Conservation (phyloP, 2,329 filamentous ascomycete species). For the Penicillium sclerotigenum region DNA sequence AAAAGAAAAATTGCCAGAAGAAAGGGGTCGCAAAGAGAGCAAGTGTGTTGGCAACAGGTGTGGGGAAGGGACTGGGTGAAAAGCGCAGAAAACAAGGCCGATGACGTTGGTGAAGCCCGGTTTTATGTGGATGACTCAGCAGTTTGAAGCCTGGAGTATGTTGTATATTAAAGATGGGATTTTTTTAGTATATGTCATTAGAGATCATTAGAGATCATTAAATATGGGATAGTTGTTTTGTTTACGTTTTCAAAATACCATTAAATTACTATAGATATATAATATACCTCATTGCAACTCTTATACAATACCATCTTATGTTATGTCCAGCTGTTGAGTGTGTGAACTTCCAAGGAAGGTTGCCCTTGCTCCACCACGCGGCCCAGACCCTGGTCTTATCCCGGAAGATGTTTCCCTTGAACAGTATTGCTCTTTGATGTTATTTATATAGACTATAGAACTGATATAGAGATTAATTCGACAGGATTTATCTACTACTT, state of each 20-base stretch:
- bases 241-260: not conserved
- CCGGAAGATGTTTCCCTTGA: not conserved
- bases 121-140: slow-evolving; percentile 22
- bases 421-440: not conserved
- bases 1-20: not conserved
- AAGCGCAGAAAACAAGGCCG: slow-evolving; percentile 29
- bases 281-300: not conserved
- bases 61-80: slow-evolving; percentile 31
- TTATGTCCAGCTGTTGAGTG: not conserved
- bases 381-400: slow-evolving; percentile 8
- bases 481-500: not conserved
- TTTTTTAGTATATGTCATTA: no score
- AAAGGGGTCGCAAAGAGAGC: slow-evolving; percentile 17
- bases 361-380: slow-evolving; percentile 9
- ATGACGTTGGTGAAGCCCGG: slow-evolving; percentile 32
- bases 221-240: no score
- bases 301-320: not conserved
- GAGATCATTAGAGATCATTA: no score
- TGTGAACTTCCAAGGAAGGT: not conserved
- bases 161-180: not conserved
- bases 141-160: not conserved
- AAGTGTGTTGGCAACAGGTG: slow-evolving; percentile 21
- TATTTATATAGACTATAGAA: not conserved
- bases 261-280: not conserved
- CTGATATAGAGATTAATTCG: not conserved